phyloP scores from a whole-genome alignment of 1,284 basidiomycete species.

The Pseudomicrostroma phylloplanum region DNA sequence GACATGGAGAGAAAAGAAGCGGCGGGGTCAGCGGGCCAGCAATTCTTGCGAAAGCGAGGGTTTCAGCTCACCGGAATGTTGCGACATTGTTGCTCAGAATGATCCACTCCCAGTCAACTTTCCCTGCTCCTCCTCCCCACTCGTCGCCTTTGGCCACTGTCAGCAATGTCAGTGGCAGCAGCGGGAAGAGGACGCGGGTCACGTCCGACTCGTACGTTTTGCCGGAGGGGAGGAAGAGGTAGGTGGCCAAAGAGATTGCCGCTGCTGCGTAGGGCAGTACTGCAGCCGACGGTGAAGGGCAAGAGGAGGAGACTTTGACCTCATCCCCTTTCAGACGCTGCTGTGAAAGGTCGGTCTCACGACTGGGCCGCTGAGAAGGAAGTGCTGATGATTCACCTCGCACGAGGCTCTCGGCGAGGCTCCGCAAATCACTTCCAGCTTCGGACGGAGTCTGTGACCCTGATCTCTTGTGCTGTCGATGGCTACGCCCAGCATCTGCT shows the following conservation, averaged over 20 bases:
- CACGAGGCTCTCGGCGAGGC: not conserved
- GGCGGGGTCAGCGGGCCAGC: conserved; percentile 3
- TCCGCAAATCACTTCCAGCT: conserved; percentile 13
- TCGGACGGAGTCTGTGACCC: conserved; percentile 12
- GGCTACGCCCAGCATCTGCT: not conserved
- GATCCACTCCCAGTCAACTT: conserved; percentile 69
- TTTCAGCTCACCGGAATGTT: conserved; percentile 66
- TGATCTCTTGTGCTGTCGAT: no score
- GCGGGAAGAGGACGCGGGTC: conserved; percentile 80
- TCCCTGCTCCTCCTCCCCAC: conserved; percentile 48
- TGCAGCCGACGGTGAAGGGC: conserved; percentile 58
- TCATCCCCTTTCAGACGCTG: conserved; percentile 1
- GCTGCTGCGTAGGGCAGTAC: conserved; percentile 46
- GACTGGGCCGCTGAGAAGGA: no score
- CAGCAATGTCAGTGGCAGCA: conserved; percentile 74
- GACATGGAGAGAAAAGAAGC: no score
- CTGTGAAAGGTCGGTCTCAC: no score
- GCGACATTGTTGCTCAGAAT: conserved; percentile 77
- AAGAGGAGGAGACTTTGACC: conserved; percentile 59
- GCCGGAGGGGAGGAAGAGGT: conserved; percentile 74
- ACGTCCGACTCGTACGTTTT: conserved; percentile 52
- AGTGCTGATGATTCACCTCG: not conserved
- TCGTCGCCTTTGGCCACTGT: conserved; percentile 59
- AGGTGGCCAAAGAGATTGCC: conserved; percentile 65
- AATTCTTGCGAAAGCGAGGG: not conserved